Evolutionary conservation across 805 yeast genomes (phyloP).

Genomic region (Candida broadrunensis): DNA sequence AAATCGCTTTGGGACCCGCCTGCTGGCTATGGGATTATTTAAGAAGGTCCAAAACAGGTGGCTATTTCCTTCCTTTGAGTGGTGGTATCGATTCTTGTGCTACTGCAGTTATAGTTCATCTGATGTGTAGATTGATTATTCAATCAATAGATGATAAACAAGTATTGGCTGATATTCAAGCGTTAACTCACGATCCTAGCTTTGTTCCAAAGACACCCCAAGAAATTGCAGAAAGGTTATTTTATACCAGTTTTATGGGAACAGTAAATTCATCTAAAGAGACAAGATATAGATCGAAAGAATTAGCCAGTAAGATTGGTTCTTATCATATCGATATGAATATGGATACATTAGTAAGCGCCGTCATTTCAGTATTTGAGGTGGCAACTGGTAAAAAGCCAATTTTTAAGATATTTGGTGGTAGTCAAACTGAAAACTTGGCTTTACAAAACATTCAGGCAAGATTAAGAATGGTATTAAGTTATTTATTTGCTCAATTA

Average conservation of each 20-base stretch:
- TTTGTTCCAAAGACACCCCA: slow-evolving; percentile 75
- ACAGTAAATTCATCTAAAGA: slow-evolving; percentile 88
- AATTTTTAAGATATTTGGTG: slow-evolving; percentile 88
- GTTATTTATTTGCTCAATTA: slow-evolving; percentile 89
- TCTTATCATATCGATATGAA: slow-evolving; percentile 89
- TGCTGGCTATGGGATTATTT: slow-evolving; percentile 99
- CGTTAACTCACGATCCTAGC: slow-evolving; percentile 53
- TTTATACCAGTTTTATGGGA: slow-evolving; percentile 95
- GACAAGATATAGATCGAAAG: slow-evolving; percentile 79
- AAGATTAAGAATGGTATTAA: slow-evolving; percentile 88
- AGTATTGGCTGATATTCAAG: slow-evolving; percentile 74
- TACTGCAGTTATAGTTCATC: slow-evolving; percentile 88
- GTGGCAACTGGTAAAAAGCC: slow-evolving; percentile 90
- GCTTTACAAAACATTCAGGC: slow-evolving; percentile 98
- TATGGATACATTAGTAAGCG: slow-evolving; percentile 79
- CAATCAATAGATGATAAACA: slow-evolving; percentile 60
- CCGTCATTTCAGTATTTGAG: slow-evolving; percentile 75
- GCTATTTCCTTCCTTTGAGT: slow-evolving; percentile 87
- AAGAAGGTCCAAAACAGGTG: slow-evolving; percentile 86
- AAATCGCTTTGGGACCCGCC: slow-evolving; percentile 97
- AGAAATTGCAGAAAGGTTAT: slow-evolving; percentile 71
- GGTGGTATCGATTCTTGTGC: slow-evolving; percentile 99
- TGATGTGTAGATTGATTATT: slow-evolving; percentile 88
- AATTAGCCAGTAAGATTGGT: slow-evolving; percentile 72
- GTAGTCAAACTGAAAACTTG: slow-evolving; percentile 83